phyloP scores from a whole-genome alignment of 2,329 filamentous ascomycete genomes.

The Purpureocillium takamizusanense region DNA sequence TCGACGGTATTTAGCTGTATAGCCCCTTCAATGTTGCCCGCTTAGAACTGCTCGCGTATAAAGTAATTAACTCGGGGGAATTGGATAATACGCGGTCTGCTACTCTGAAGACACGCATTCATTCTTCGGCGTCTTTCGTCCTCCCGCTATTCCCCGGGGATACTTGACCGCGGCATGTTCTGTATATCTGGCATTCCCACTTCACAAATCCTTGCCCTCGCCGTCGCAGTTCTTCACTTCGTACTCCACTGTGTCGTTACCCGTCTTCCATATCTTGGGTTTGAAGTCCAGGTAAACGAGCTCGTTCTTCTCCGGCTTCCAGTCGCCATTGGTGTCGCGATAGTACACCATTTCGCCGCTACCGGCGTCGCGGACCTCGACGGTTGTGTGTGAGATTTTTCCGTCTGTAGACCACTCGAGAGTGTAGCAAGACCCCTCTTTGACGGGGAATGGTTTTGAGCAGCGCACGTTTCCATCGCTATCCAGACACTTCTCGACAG shows the following conservation, averaged over 20 bases:
- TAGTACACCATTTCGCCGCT: conserved; percentile 32
- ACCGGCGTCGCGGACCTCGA: conserved; percentile 24
- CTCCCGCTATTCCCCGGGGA: too few relatives aligned
- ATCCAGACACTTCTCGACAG: conserved; percentile 31
- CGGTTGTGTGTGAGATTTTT: conserved; percentile 28
- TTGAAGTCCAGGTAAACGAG: conserved; percentile 36
- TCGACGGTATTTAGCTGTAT: too few relatives aligned
- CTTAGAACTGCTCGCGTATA: too few relatives aligned
- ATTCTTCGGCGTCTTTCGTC: too few relatives aligned
- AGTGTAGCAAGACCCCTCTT: conserved; percentile 28
- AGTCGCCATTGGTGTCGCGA: conserved; percentile 34
- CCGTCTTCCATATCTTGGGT: conserved; percentile 32
- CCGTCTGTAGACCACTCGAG: conserved; percentile 29
- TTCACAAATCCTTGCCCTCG: too few relatives aligned
- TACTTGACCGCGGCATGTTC: too few relatives aligned
- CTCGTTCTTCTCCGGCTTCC: conserved; percentile 34
- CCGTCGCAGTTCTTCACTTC: conserved; percentile 17
- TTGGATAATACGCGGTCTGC: too few relatives aligned
- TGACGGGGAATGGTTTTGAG: conserved; percentile 29
- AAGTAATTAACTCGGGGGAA: too few relatives aligned
- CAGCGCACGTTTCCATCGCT: conserved; percentile 26
- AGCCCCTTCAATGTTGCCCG: too few relatives aligned
- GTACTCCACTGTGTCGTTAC: conserved; percentile 35
- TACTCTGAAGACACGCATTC: too few relatives aligned
- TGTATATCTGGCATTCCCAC: too few relatives aligned